phyloP scores from a whole-genome alignment of 768 basidiomycete genomes.

The Lactarius tabidus region DNA sequence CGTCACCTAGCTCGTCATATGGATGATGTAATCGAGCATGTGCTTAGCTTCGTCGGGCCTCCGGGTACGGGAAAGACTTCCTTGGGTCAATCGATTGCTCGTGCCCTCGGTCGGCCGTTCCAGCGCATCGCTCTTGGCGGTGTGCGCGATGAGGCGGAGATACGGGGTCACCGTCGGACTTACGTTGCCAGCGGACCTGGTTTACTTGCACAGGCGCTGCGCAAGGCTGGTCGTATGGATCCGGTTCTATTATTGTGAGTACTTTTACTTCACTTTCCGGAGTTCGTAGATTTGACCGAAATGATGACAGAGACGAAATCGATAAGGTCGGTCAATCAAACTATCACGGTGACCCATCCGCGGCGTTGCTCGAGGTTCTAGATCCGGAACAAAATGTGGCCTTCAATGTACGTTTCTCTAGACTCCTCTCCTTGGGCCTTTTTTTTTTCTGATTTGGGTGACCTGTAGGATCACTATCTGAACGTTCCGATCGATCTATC shows the following conservation, averaged over 20 bases:
- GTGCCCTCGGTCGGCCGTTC: constrained; percentile 91
- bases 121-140: constrained; percentile 91
- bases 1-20: background rate
- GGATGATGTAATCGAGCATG: background rate
- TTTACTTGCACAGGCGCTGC: constrained; percentile 78
- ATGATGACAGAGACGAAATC: constrained; percentile 65
- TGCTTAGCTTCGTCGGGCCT: constrained; percentile 74
- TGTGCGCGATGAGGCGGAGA: constrained; percentile 88
- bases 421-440: background rate
- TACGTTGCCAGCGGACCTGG: constrained; percentile 88
- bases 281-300: no score
- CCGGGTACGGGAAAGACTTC: constrained; percentile 92
- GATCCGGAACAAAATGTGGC: no score
- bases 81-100: constrained; percentile 77
- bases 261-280: background rate
- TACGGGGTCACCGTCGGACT: constrained; percentile 74
- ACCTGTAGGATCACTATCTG: constrained; percentile 78
- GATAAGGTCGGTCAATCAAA: constrained; percentile 87
- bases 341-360: constrained; percentile 89
- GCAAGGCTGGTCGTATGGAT: constrained; percentile 78
- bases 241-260: constrained; percentile 68
- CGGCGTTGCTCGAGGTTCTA: constrained; percentile 86
- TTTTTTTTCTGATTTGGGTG: background rate
- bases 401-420: constrained; percentile 53
- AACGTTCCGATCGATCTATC: constrained; percentile 86